phyloP scores from a whole-genome alignment of 148 eudicot genomes.

The Cornus florida region DNA sequence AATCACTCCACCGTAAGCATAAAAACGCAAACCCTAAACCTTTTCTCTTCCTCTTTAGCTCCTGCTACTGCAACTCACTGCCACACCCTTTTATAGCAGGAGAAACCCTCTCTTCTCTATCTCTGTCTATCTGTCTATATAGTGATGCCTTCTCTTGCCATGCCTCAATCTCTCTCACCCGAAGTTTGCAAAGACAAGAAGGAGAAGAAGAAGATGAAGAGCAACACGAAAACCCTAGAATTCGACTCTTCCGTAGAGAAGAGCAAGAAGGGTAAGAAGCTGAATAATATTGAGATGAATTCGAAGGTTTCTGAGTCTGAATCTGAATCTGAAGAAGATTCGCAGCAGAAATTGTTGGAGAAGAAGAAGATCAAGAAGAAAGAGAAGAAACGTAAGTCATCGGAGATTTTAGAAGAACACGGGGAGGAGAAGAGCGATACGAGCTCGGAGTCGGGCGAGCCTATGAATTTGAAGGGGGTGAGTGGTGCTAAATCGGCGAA shows the following conservation, averaged over 20 bases:
- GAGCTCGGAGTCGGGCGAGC: constrained; percentile 43
- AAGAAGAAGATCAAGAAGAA: constrained; percentile 29
- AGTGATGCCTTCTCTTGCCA: constrained; percentile 38
- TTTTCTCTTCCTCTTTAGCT: not conserved
- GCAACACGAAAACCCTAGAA: constrained; percentile 6
- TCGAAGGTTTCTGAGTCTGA: constrained; percentile 16
- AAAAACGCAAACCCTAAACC: not conserved
- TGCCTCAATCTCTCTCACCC: constrained; percentile 25
- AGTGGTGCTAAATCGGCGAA: not conserved
- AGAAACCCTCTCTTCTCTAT: not conserved
- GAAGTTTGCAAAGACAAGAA: constrained; percentile 10
- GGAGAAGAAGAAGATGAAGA: constrained; percentile 36
- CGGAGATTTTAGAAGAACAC: constrained; percentile 36
- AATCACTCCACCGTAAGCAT: not conserved
- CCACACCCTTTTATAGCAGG: constrained; percentile 11
- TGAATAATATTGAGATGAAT: not conserved
- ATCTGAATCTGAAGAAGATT: constrained; percentile 14
- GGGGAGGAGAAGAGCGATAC: constrained; percentile 38
- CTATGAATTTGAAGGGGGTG: constrained; percentile 31
- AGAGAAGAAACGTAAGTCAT: constrained; percentile 52
- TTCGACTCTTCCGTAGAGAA: constrained; percentile 13
- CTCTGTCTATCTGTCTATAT: not conserved
- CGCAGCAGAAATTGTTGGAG: not conserved
- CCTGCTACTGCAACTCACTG: constrained; percentile 22
- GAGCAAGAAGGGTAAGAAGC: constrained; percentile 23